These are phyloP conservation scores for Melampsora americana DNA, from an alignment of 1,284 basidiomycete species.

Conservation along the genomic window DNA sequence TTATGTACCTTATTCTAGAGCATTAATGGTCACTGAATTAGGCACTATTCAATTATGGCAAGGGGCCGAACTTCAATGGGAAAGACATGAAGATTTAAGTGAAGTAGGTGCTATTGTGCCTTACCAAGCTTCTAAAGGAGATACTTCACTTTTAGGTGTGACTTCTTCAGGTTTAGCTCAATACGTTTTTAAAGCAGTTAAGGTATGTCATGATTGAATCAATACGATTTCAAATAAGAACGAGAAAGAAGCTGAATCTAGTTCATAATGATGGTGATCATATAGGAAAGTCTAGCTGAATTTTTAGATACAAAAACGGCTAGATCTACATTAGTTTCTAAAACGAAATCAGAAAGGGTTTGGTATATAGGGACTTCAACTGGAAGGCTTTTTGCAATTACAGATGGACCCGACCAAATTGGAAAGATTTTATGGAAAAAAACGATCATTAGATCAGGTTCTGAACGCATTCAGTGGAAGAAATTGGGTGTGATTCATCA, in stretches of 20 bases:
- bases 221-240: background rate
- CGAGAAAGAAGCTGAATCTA: background rate
- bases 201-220: background rate
- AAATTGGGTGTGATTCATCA: background rate
- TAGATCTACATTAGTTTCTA: background rate
- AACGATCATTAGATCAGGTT: conserved; percentile 13
- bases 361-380: conserved; percentile 41
- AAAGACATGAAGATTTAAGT: conserved; percentile 40
- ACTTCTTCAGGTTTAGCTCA: background rate
- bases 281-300: background rate
- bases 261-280: background rate
- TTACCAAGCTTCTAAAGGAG: background rate
- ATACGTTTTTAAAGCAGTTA: background rate
- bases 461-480: background rate
- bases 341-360: background rate
- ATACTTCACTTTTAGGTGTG: background rate
- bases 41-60: conserved; percentile 44
- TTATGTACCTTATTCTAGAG: conserved; percentile 33
- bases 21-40: conserved; percentile 24
- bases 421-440: conserved; percentile 35
- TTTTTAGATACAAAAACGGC: background rate
- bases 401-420: background rate
- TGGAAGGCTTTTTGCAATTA: conserved; percentile 38
- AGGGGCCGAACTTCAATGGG: conserved; percentile 36
- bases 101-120: background rate